phyloP scores from a whole-genome alignment of 306 rosid species.

The Acmispon strigosus region DNA sequence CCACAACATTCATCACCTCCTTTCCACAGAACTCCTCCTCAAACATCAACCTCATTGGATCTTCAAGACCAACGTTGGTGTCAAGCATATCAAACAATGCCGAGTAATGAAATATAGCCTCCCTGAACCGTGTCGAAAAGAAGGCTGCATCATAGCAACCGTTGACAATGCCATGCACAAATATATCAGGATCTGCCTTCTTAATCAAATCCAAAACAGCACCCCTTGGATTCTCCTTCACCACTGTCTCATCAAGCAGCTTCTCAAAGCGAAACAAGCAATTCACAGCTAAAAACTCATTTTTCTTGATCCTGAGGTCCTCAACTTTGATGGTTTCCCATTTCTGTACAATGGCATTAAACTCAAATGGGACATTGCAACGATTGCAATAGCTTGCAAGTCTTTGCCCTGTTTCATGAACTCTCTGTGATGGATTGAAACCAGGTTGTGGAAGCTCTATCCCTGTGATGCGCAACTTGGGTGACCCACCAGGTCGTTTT shows the following conservation, averaged over 20 bases:
- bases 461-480: conserved; percentile 65
- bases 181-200: conserved; percentile 47
- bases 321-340: conserved; percentile 58
- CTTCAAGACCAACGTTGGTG: conserved; percentile 26
- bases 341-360: conserved; percentile 35
- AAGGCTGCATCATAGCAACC: conserved; percentile 55
- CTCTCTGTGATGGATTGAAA: conserved; percentile 37
- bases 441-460: conserved; percentile 56
- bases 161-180: conserved; percentile 33
- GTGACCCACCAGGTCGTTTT: conserved; percentile 44
- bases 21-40: conserved; percentile 51
- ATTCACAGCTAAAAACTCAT: conserved; percentile 50
- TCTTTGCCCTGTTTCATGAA: conserved; percentile 54
- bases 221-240: conserved; percentile 40
- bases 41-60: conserved; percentile 42
- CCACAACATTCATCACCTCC: conserved; percentile 51
- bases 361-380: conserved; percentile 59
- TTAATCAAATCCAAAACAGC: conserved; percentile 46
- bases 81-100: conserved; percentile 55
- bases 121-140: conserved; percentile 59
- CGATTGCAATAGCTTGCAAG: conserved; percentile 49
- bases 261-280: conserved; percentile 32
- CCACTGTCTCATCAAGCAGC: conserved; percentile 57
- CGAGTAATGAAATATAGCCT: conserved; percentile 52
- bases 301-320: conserved; percentile 38